Evolutionary conservation across 2,329 filamentous ascomycete species (phyloP).

Genomic region (Penicillium sp.): DNA sequence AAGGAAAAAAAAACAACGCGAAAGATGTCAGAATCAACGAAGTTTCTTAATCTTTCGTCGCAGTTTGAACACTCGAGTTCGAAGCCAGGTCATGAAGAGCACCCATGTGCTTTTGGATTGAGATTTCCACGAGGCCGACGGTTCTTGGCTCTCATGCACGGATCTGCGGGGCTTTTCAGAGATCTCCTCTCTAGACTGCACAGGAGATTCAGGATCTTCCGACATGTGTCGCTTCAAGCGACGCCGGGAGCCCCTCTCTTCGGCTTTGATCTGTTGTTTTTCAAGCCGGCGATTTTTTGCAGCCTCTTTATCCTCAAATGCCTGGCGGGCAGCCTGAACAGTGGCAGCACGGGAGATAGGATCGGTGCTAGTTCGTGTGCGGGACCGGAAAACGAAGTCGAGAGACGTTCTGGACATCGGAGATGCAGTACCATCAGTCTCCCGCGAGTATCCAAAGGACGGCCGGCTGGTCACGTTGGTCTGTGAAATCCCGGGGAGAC

Average conservation of each 20-base stretch:
- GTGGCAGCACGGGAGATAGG: slow-evolving; percentile 55
- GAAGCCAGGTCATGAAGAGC: slow-evolving; percentile 56
- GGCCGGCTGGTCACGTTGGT: slow-evolving; percentile 52
- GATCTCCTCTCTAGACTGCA: slow-evolving; percentile 16
- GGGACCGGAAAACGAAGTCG: slow-evolving; percentile 55
- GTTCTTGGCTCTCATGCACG: slow-evolving; percentile 6
- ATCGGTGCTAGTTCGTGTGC: slow-evolving; percentile 51
- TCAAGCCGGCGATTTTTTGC: slow-evolving; percentile 56
- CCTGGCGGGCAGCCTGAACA: slow-evolving; percentile 55
- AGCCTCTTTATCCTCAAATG: slow-evolving; percentile 59
- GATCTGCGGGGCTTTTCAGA: slow-evolving; percentile 20
- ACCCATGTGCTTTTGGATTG: slow-evolving; percentile 48
- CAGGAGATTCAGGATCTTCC: slow-evolving; percentile 10
- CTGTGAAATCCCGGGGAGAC: slow-evolving; percentile 51
- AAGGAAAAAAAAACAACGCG: slow-evolving; percentile 28
- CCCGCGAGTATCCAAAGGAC: slow-evolving; percentile 48
- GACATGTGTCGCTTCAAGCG: slow-evolving; percentile 39
- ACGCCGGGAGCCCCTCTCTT: slow-evolving; percentile 44
- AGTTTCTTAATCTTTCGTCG: slow-evolving; percentile 36
- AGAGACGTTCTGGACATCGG: slow-evolving; percentile 56
- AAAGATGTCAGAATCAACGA: slow-evolving; percentile 14
- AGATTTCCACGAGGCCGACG: slow-evolving; percentile 30
- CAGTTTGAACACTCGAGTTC: slow-evolving; percentile 55
- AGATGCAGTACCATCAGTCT: slow-evolving; percentile 52
- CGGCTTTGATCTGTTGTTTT: slow-evolving; percentile 51